phyloP scores from a whole-genome alignment of 1,139 yeast species.

The Blastobotrys elegans region DNA sequence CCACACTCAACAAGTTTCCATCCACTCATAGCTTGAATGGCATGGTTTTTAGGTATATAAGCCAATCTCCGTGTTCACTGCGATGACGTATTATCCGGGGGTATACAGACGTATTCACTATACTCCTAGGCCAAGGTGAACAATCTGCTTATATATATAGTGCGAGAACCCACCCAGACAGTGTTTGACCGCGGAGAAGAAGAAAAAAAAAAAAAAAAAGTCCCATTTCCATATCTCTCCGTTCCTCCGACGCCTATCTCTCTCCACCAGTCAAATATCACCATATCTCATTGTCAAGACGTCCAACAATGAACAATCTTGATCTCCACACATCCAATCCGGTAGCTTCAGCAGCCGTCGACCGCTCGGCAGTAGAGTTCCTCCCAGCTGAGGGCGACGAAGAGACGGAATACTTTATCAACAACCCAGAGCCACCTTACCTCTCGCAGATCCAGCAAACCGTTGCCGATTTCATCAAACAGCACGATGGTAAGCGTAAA shows the following conservation, averaged over 20 bases:
- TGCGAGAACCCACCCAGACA: no score
- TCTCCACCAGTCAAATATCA: no score
- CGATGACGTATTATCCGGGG: no score
- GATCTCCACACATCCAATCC: slow-evolving; percentile 61
- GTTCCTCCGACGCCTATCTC: neutral
- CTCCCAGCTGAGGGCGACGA: slow-evolving; percentile 73
- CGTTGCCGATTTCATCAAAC: slow-evolving; percentile 54
- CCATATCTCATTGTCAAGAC: neutral
- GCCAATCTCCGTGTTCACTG: no score
- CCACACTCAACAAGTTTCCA: no score
- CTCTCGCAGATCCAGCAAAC: slow-evolving; percentile 55
- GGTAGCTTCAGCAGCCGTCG: slow-evolving; percentile 68
- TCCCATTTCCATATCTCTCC: neutral
- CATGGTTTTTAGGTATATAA: no score
- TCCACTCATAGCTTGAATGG: no score
- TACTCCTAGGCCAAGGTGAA: no score
- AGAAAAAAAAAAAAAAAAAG: neutral
- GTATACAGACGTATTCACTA: no score
- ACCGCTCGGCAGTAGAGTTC: slow-evolving; percentile 65
- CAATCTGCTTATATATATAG: no score
- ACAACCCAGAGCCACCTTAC: slow-evolving; percentile 71
- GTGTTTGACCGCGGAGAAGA: no score
- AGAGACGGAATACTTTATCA: slow-evolving; percentile 68
- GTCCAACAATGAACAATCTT: slow-evolving; percentile 6
- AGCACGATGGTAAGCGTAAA: slow-evolving; percentile 34